Conservation (phyloP, 495 filamentous ascomycete genomes). For the Trichoderma asperelloides region DNA sequence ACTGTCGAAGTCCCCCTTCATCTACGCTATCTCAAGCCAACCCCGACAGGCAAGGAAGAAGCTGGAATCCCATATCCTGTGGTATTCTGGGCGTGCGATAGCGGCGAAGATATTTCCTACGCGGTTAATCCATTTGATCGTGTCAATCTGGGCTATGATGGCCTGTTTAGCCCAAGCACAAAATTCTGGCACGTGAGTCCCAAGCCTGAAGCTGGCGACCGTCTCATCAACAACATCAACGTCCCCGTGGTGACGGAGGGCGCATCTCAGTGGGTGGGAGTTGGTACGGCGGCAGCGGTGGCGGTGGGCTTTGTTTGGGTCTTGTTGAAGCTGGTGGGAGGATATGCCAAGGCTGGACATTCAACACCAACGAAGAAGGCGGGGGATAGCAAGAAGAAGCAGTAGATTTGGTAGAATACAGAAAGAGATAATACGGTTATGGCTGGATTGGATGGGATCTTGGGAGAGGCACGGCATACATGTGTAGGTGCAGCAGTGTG, state of each 20-base stretch:
- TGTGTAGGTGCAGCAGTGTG: too few species aligned
- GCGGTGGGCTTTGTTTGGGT: conserved; percentile 68
- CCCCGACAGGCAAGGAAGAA: conserved; percentile 38
- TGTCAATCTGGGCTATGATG: conserved; percentile 76
- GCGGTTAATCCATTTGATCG: conserved; percentile 78
- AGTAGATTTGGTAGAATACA: background rate
- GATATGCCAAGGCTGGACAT: conserved; percentile 12
- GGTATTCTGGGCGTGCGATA: conserved; percentile 87
- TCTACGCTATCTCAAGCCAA: conserved; percentile 68
- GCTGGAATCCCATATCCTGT: conserved; percentile 60
- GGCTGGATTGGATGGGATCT: background rate
- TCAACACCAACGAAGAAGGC: background rate
- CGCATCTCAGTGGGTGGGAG: conserved; percentile 51
- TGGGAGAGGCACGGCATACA: too few species aligned
- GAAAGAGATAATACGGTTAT: background rate
- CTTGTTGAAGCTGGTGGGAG: conserved; percentile 51
- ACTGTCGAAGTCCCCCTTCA: conserved; percentile 78
- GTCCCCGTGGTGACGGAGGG: conserved; percentile 71
- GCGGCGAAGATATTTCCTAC: conserved; percentile 66
- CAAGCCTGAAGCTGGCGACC: conserved; percentile 23
- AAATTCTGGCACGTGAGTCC: conserved; percentile 85
- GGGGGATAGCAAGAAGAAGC: background rate
- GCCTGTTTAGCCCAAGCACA: conserved; percentile 57
- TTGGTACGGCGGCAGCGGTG: conserved; percentile 62
- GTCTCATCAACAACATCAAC: conserved; percentile 48